Conservation (phyloP, 352 stramenopile species). For the Phytopythium ostracodes region DNA sequence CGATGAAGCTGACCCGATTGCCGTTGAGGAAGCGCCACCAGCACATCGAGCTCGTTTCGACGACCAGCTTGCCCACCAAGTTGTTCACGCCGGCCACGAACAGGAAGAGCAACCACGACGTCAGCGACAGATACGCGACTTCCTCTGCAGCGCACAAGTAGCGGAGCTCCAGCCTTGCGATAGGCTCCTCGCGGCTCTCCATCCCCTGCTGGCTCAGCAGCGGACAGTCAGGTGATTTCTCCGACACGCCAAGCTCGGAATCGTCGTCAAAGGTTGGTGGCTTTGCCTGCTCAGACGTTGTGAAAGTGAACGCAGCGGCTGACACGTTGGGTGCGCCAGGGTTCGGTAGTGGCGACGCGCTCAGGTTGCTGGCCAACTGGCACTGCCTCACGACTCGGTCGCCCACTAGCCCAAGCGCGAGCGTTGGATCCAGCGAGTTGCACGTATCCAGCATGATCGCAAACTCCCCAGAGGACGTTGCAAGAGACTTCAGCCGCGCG, state of each 20-base stretch:
- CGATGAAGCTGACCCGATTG: slow-evolving; percentile 47
- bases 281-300: slow-evolving; percentile 6
- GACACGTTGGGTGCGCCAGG: background rate
- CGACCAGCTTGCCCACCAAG: slow-evolving; percentile 39
- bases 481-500: background rate
- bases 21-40: slow-evolving; percentile 63
- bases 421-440: background rate
- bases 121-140: slow-evolving; percentile 47
- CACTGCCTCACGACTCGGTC: background rate
- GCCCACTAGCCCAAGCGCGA: background rate
- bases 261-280: background rate
- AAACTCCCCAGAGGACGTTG: background rate
- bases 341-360: background rate
- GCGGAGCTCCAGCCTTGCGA: slow-evolving; percentile 27
- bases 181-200: slow-evolving; percentile 10
- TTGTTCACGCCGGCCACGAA: slow-evolving; percentile 42
- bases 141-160: slow-evolving; percentile 53
- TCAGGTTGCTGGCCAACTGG: background rate
- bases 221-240: background rate
- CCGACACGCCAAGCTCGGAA: background rate
- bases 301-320: slow-evolving; percentile 7
- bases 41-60: slow-evolving; percentile 32
- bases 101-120: slow-evolving; percentile 63
- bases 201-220: background rate
- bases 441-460: background rate